A percentile compares a stretch with the other conserved stretches of the same genome.
Conservation (phyloP, 495 filamentous ascomycete species). For the Podospora fimiseda region DNA sequence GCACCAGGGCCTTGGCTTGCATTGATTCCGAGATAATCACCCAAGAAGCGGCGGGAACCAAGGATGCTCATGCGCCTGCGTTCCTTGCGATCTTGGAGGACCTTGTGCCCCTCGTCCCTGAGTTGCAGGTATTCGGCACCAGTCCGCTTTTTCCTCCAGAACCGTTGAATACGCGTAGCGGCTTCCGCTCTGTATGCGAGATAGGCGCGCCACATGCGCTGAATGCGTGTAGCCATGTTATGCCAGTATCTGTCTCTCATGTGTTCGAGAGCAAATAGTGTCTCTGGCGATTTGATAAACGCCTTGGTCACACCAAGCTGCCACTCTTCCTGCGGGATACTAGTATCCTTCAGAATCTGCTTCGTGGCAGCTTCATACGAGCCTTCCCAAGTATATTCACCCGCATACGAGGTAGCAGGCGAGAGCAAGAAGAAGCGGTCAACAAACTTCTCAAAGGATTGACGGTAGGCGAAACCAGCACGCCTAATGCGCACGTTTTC, state of each 20-base stretch:
- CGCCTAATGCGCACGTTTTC: constrained; percentile 98
- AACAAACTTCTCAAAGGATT: constrained; percentile 97
- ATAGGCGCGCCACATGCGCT: constrained; percentile 95
- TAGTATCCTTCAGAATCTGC: constrained; percentile 92
- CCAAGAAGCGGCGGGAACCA: constrained; percentile 85
- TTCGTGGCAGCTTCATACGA: constrained; percentile 80
- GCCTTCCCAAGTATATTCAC: constrained; percentile 93
- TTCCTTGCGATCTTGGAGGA: constrained; percentile 82
- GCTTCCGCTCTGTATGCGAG: constrained; percentile 86
- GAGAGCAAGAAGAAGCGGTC: constrained; percentile 96
- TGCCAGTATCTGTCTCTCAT: constrained; percentile 99
- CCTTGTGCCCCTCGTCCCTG: constrained; percentile 80
- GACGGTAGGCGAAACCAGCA: constrained; percentile 94
- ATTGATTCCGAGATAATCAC: constrained; percentile 87
- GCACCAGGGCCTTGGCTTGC: constrained; percentile 76
- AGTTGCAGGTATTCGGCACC: constrained; percentile 82
- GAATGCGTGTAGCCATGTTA: constrained; percentile 98
- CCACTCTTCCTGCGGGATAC: constrained; percentile 90
- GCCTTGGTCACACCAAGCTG: constrained; percentile 96
- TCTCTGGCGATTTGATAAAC: constrained; percentile 98
- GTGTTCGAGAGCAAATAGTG: constrained; percentile 90
- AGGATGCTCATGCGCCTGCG: constrained; percentile 83
- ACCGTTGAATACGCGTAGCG: constrained; percentile 87
- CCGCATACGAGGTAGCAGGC: constrained; percentile 88
- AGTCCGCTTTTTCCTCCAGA: constrained; percentile 87